phyloP scores from a whole-genome alignment of 441 rosid genomes.

The Populus hybrid region DNA sequence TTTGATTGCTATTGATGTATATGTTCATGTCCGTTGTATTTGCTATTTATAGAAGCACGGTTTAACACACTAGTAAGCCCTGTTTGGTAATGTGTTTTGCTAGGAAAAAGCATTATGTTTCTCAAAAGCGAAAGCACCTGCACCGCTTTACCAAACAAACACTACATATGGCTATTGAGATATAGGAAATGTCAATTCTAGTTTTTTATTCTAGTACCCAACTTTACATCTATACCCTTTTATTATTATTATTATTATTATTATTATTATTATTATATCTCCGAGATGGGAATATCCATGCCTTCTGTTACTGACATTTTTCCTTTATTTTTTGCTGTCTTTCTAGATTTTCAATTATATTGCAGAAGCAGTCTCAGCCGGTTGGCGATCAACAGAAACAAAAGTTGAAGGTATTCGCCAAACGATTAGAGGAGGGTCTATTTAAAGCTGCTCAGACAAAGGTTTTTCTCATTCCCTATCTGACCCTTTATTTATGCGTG shows the following conservation, averaged over 20 bases:
- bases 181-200: not conserved
- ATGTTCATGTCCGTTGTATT: not conserved
- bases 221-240: not conserved
- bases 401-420: conserved; percentile 65
- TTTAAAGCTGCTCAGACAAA: conserved; percentile 65
- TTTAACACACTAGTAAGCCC: not conserved
- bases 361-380: conserved; percentile 52
- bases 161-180: not conserved
- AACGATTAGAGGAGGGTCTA: conserved; percentile 94
- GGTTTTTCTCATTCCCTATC: conserved; percentile 37
- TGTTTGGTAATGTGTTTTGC: not conserved
- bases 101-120: not conserved
- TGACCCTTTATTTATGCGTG: not conserved
- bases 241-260: not conserved
- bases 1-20: not conserved
- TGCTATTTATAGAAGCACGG: not conserved
- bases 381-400: conserved; percentile 49
- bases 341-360: conserved; percentile 49
- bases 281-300: not conserved
- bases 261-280: not conserved
- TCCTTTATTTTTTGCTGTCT: conserved; percentile 9
- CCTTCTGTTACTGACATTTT: conserved; percentile 5
- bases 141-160: not conserved
- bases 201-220: not conserved
- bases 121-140: not conserved